Percentiles rank a stretch among this genome's conserved stretches.
These are phyloP conservation scores for Drechslerella coelobrocha DNA, from an alignment of 2,329 filamentous ascomycete genomes.

Conservation along the genomic window DNA sequence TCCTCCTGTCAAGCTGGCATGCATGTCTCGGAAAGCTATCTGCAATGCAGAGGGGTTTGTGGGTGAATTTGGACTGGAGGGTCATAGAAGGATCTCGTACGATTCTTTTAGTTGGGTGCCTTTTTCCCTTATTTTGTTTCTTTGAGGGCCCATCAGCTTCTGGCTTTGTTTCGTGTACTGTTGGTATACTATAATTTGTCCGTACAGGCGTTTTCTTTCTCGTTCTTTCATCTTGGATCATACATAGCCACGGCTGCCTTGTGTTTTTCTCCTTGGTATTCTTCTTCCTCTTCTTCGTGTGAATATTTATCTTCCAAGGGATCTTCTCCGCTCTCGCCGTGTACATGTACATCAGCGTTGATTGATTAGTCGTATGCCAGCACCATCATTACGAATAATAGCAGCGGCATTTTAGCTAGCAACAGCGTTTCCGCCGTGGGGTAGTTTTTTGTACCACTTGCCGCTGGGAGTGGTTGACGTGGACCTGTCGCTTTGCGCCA, in stretches of 20 bases:
- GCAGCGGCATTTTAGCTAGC: not conserved
- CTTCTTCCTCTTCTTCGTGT: conserved; percentile 14
- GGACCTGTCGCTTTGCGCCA: conserved; percentile 13
- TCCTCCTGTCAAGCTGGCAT: not conserved
- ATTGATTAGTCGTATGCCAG: not conserved
- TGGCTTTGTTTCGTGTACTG: conserved; percentile 12
- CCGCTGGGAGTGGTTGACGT: conserved; percentile 9
- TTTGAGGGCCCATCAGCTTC: conserved; percentile 17
- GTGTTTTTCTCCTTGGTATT: conserved; percentile 13
- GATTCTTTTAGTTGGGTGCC: not conserved
- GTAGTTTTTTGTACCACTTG: not conserved
- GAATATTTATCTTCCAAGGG: conserved; percentile 8
- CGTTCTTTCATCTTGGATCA: conserved; percentile 5
- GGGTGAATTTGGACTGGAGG: not conserved
- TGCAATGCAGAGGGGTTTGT: not conserved
- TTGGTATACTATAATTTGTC: not conserved
- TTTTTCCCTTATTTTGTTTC: conserved; percentile 2
- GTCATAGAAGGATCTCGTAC: not conserved
- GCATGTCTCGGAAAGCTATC: not conserved
- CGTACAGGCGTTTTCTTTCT: conserved; percentile 38
- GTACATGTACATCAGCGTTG: not conserved
- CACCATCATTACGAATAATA: not conserved
- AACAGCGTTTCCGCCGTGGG: not conserved
- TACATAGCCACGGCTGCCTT: conserved; percentile 4
- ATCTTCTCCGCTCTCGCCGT: conserved; percentile 40